A percentile compares a stretch with the other conserved stretches of the same genome.
Evolutionary conservation across 2,329 filamentous ascomycete genomes (phyloP).

Genomic region (Knufia petricola): DNA sequence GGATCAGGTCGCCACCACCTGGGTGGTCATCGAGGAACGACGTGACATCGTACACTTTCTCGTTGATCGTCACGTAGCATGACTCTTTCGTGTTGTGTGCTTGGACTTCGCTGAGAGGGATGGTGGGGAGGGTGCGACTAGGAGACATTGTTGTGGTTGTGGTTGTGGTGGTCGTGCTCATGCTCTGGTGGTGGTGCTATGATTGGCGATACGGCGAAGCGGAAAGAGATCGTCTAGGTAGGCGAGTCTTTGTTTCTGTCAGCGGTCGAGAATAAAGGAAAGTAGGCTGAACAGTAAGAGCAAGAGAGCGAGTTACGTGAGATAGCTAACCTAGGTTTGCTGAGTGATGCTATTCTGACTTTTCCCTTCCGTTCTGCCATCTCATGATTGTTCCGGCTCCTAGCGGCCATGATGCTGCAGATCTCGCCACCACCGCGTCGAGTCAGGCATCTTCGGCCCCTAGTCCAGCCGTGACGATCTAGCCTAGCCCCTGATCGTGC

Average conservation of each 20-base stretch:
- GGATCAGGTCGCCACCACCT: constrained; percentile 75
- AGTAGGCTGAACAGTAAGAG: too few species aligned
- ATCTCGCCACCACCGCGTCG: not conserved
- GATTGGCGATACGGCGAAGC: not conserved
- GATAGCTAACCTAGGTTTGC: not conserved
- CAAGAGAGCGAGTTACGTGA: not conserved
- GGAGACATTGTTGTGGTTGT: constrained; percentile 33
- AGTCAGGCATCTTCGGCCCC: not conserved
- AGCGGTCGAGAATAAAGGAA: constrained; percentile 4
- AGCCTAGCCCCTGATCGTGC: not conserved
- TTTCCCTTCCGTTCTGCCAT: too few species aligned
- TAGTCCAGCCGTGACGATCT: not conserved
- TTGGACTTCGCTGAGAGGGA: constrained; percentile 71
- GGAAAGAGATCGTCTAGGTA: not conserved
- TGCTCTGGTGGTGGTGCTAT: not conserved
- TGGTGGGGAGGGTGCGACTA: constrained; percentile 68
- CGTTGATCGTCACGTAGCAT: constrained; percentile 85
- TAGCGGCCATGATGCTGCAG: too few species aligned
- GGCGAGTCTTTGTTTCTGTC: not conserved
- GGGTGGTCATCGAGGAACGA: constrained; percentile 85
- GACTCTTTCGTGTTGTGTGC: constrained; percentile 69
- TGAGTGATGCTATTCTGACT: not conserved
- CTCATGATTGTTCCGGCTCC: too few species aligned
- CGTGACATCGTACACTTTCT: constrained; percentile 90
- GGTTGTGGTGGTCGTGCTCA: not conserved